phyloP scores from a whole-genome alignment of 1,284 basidiomycete genomes.

The Ustilago loliicola region DNA sequence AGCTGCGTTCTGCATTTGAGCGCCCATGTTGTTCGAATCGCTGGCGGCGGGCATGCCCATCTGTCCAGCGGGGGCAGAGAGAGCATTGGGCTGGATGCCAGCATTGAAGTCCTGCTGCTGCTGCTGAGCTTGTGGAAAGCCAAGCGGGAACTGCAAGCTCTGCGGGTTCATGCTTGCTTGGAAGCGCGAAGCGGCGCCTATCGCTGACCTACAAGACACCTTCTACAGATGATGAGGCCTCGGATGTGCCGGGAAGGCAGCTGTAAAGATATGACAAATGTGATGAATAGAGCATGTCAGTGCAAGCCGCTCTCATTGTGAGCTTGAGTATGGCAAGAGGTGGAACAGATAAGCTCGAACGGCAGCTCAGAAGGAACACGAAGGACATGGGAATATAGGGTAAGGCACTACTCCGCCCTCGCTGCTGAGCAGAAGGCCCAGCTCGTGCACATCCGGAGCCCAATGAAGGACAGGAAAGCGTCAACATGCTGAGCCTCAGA shows the following conservation, averaged over 20 bases:
- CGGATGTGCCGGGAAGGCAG: not conserved
- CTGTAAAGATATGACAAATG: not conserved
- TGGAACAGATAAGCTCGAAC: not conserved
- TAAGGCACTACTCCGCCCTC: not conserved
- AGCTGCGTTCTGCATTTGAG: conserved; percentile 34
- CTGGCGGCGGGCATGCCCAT: conserved; percentile 20
- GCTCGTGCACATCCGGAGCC: too few relatives aligned
- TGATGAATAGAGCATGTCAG: not conserved
- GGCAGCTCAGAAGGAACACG: too few relatives aligned
- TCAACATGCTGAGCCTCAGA: too few relatives aligned
- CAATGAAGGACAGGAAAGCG: too few relatives aligned
- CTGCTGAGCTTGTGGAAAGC: conserved; percentile 23
- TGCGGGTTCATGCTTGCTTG: conserved; percentile 25
- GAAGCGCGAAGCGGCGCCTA: not conserved
- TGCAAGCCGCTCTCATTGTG: not conserved
- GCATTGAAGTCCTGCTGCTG: conserved; percentile 20
- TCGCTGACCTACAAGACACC: not conserved
- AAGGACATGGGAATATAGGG: not conserved
- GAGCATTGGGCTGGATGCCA: conserved; percentile 13
- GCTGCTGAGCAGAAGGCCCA: not conserved
- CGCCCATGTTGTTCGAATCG: conserved; percentile 16
- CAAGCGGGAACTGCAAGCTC: conserved; percentile 24
- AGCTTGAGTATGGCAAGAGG: not conserved
- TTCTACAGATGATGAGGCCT: not conserved
- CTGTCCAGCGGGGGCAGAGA: conserved; percentile 11